A percentile compares a stretch with the other conserved stretches of the same genome.
These are phyloP conservation scores for Pleurotus cornucopiae DNA, from an alignment of 768 basidiomycete genomes.

Conservation along the genomic window DNA sequence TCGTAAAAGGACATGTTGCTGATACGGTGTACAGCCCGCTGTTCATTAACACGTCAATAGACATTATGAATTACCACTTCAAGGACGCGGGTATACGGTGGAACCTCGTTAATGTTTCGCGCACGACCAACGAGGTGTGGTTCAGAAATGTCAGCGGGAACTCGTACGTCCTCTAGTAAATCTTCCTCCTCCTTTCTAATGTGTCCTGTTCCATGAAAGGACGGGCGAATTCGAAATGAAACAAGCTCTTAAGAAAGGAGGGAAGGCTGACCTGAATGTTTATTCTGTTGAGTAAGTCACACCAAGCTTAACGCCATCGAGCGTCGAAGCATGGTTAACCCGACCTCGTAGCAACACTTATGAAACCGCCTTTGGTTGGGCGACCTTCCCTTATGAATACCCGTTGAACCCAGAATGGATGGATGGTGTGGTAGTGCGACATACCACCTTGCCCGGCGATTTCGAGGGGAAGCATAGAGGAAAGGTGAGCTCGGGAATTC, in stretches of 20 bases:
- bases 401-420: conserved; percentile 1
- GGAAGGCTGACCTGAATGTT: background rate
- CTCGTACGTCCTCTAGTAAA: background rate
- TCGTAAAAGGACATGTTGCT: too few species aligned
- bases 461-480: background rate
- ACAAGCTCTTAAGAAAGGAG: background rate
- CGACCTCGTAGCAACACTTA: background rate
- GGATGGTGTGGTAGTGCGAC: background rate
- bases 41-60: background rate
- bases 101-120: background rate
- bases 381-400: conserved; percentile 1
- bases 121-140: background rate
- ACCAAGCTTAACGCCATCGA: too few species aligned
- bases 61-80: conserved; percentile 4
- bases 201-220: background rate
- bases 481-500: background rate
- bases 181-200: background rate
- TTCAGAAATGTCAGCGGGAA: background rate
- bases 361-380: background rate
- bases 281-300: background rate
- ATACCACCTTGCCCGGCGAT: background rate
- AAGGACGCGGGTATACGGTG: background rate
- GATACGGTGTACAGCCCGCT: too few species aligned
- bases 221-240: conserved; percentile 1
- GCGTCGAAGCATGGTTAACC: too few species aligned